These are phyloP conservation scores for Elsinoe perseae DNA, from an alignment of 2,329 filamentous ascomycete species.

Conservation along the genomic window DNA sequence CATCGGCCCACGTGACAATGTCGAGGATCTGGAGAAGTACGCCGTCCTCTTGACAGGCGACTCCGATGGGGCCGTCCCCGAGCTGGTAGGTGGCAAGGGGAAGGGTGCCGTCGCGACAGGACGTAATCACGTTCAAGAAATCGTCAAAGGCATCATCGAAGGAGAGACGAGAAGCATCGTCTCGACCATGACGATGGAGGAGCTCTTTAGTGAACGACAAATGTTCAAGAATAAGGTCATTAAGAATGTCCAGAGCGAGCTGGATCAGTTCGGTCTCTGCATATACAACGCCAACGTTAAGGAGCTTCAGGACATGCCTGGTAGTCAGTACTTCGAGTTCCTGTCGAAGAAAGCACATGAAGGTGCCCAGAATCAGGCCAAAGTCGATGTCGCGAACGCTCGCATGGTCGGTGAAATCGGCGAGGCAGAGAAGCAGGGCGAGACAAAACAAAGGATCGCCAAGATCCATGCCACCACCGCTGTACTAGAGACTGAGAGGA, in stretches of 20 bases:
- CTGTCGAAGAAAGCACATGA: conserved; percentile 78
- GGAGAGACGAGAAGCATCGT: conserved; percentile 79
- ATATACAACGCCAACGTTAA: conserved; percentile 71
- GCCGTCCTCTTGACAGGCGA: conserved; percentile 68
- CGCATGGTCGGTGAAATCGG: conserved; percentile 61
- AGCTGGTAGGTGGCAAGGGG: conserved; percentile 20
- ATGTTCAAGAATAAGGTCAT: conserved; percentile 64
- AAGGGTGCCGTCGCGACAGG: conserved; percentile 37
- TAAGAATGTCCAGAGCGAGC: conserved; percentile 63
- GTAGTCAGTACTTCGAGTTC: conserved; percentile 75
- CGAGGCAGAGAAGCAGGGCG: conserved; percentile 68
- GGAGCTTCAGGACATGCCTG: conserved; percentile 74
- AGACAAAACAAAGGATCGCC: conserved; percentile 77
- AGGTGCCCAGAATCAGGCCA: conserved; percentile 73
- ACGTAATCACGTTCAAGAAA: conserved; percentile 67
- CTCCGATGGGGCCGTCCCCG: conserved; percentile 38
- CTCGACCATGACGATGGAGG: conserved; percentile 86
- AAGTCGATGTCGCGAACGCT: conserved; percentile 53
- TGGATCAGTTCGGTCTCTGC: conserved; percentile 67
- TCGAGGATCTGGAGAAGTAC: conserved; percentile 67
- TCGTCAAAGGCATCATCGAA: conserved; percentile 85
- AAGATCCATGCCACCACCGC: conserved; percentile 83
- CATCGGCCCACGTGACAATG: conserved; percentile 68
- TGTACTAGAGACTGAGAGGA: conserved; percentile 74
- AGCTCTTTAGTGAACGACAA: conserved; percentile 72